Evolutionary conservation across 805 yeast genomes (phyloP).

Genomic region (Ogataea philodendri): DNA sequence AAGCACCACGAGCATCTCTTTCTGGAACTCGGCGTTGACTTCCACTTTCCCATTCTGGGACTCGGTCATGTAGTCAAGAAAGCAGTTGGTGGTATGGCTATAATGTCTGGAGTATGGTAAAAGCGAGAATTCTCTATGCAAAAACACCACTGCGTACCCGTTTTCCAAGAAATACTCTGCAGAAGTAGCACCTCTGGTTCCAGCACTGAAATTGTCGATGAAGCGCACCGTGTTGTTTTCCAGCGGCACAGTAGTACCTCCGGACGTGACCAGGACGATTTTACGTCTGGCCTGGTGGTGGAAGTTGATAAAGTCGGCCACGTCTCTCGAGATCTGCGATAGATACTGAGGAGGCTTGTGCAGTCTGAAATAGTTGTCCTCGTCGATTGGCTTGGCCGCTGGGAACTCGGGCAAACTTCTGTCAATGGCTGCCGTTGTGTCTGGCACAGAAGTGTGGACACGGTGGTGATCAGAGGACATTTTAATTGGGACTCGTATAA

Average conservation of each 20-base stretch:
- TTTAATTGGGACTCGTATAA: too few relatives aligned
- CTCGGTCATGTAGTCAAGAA: constrained; percentile 75
- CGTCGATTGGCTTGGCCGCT: constrained; percentile 69
- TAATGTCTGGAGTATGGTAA: constrained; percentile 91
- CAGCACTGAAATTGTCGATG: constrained; percentile 96
- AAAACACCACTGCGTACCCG: constrained; percentile 89
- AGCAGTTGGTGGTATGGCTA: constrained; percentile 79
- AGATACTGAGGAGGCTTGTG: constrained; percentile 77
- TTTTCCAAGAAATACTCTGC: constrained; percentile 85
- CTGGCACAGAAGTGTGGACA: constrained; percentile 71
- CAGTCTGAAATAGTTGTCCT: constrained; percentile 68
- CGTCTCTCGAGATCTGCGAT: constrained; percentile 54
- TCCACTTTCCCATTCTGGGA: constrained; percentile 49
- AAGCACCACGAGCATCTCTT: constrained; percentile 58
- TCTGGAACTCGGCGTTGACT: constrained; percentile 58
- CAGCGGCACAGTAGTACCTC: constrained; percentile 97
- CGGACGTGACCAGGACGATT: constrained; percentile 85
- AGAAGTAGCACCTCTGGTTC: constrained; percentile 95
- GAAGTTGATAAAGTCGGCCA: constrained; percentile 56
- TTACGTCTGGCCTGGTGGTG: constrained; percentile 47
- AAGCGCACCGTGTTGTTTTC: constrained; percentile 96
- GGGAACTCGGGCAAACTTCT: constrained; percentile 73
- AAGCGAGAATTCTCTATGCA: constrained; percentile 89
- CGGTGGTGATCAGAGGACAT: constrained; percentile 21
- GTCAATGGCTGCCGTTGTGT: constrained; percentile 72